These are phyloP conservation scores for Volvox reticuliferus DNA, from an alignment of 139 green algal species.

Conservation along the genomic window DNA sequence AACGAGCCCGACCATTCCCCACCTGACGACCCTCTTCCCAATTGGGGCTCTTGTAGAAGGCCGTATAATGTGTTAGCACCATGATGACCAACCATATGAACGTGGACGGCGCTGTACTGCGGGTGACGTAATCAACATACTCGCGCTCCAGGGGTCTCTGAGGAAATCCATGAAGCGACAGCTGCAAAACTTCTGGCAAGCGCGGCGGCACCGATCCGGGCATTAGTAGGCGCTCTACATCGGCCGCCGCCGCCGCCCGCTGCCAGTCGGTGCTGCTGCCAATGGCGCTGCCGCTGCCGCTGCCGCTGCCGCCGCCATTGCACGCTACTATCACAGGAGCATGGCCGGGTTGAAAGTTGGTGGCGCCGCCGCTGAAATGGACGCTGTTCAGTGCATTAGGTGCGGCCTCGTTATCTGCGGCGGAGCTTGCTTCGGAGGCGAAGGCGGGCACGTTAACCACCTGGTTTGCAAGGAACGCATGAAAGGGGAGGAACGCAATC, in stretches of 20 bases:
- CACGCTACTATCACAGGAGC: too few species aligned
- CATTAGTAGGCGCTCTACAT: background rate
- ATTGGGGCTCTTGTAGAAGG: constrained; percentile 8
- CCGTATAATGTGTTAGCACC: constrained; percentile 1
- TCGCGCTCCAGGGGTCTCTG: background rate
- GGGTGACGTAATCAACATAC: constrained; percentile 33
- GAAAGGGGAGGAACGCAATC: too few species aligned
- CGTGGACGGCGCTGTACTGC: background rate
- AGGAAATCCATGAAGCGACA: background rate
- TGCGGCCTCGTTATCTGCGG: too few species aligned
- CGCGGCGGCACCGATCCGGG: background rate
- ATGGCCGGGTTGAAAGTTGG: too few species aligned
- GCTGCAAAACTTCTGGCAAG: background rate
- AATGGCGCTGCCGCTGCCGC: background rate
- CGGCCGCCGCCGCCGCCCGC: background rate
- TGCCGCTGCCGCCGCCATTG: background rate
- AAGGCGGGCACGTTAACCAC: too few species aligned
- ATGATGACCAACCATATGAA: constrained; percentile 28
- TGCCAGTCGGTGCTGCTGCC: background rate
- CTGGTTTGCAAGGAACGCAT: too few species aligned
- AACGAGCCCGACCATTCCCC: background rate
- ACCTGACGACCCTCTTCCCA: constrained; percentile 32
- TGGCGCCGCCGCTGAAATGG: too few species aligned
- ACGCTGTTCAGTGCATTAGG: too few species aligned
- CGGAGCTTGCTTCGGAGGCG: too few species aligned